These are phyloP conservation scores for Nephelium lappaceum DNA, from an alignment of 345 rosid species.

Conservation along the genomic window DNA sequence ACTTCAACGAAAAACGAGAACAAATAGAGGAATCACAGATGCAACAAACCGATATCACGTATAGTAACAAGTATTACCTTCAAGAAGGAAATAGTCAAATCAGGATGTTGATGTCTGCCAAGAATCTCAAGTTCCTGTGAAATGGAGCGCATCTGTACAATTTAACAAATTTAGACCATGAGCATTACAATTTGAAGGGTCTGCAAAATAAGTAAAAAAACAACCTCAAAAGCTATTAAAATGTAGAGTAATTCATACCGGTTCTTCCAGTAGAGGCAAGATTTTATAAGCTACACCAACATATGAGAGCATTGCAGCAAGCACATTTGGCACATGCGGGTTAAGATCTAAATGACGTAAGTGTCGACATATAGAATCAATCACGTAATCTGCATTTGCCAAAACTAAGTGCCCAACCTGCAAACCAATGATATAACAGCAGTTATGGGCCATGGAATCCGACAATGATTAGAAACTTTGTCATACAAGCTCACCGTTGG, in stretches of 20 bases:
- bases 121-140: constrained; percentile 89
- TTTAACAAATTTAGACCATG: constrained; percentile 14
- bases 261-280: constrained; percentile 87
- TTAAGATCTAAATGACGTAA: constrained; percentile 88
- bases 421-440: constrained; percentile 23
- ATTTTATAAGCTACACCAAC: constrained; percentile 80
- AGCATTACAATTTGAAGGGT: constrained; percentile 5
- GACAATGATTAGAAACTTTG: constrained; percentile 20
- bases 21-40: neutral
- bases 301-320: constrained; percentile 95
- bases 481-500: constrained; percentile 54
- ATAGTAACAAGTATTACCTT: constrained; percentile 53
- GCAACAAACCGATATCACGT: neutral
- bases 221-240: neutral
- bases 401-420: constrained; percentile 90
- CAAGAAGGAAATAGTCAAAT: constrained; percentile 76
- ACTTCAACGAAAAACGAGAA: neutral
- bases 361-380: constrained; percentile 90
- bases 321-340: constrained; percentile 88
- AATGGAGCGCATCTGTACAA: constrained; percentile 74
- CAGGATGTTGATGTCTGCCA: constrained; percentile 91
- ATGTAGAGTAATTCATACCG: constrained; percentile 45
- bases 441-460: constrained; percentile 10
- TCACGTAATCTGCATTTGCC: constrained; percentile 87
- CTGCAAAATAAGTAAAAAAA: neutral